Evolutionary conservation across 495 filamentous ascomycete species (phyloP), one percentile per base, ranked within the genome.

Genomic region (Copromyces sp.): DNA sequence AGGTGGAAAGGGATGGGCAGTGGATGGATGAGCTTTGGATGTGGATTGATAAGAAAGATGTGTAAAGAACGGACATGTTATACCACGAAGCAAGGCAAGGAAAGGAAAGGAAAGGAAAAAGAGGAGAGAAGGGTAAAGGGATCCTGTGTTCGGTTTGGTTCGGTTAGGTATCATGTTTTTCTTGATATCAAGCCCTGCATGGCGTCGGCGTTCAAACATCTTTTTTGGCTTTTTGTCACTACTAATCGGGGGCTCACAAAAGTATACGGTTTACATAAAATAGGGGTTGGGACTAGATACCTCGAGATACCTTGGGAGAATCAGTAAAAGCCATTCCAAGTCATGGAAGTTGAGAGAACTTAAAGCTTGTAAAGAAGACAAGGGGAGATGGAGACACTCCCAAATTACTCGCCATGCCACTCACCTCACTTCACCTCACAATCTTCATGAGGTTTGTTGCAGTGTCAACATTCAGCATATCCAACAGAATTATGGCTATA

Each of bases 181-280:
- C 59, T 59, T 71, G 45, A 65, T 68, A 69, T 69, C 53, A 61
- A 61, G 53, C 53, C 53, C 24, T 72, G 71, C 71, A 72, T 72
- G 61, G 71, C 71, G 71, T 72, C 71, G 71, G 71, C 65, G 71
- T 72, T 72, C 65, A 41, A 39, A 29, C 7, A 45, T 70, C 29
- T 5, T 32, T 61, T 61, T 32, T 32, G 53, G 53, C 53, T 70
- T 39, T 70, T 32, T 70, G 40, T 24, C 24, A 24, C 0, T 70
- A 70, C 29, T 35, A 53, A 70, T 53, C 69, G 24, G 69, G 69
- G 69, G 69, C 42, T 45, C 38, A 35, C 16, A 70, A 70, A 70
- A 70, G 39, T 53, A 45, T 70, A 70, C 38, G 42, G 69, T 32
- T 35, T 35, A 70, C 38, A 39, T n/a, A 68, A 44, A 70, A 47